phyloP scores from a whole-genome alignment of 139 green algal genomes.

The Raphidocelis subcapitata region DNA sequence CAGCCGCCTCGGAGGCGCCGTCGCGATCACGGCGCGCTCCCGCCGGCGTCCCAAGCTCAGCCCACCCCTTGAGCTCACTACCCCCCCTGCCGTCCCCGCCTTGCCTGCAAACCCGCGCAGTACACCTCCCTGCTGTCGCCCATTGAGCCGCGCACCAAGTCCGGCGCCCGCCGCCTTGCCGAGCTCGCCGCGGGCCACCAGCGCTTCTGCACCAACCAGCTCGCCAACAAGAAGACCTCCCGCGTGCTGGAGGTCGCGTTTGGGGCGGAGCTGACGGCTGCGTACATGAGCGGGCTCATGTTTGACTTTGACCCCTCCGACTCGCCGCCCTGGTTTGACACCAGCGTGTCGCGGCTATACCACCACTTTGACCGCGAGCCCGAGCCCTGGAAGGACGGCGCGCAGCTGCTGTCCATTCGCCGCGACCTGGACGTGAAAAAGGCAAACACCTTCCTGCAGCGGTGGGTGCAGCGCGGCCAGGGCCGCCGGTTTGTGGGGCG shows the following conservation, averaged over 20 bases:
- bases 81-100: no score
- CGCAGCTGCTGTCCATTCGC: not conserved
- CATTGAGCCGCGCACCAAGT: constrained; percentile 7
- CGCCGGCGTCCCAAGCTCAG: no score
- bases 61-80: not conserved
- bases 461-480: no score
- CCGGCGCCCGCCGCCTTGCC: constrained; percentile 5
- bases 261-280: constrained; percentile 43
- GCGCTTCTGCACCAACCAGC: constrained; percentile 63
- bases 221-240: constrained; percentile 77
- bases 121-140: constrained; percentile 14
- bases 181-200: constrained; percentile 20
- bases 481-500: no score
- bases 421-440: constrained; percentile 12
- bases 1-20: no score
- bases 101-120: not conserved
- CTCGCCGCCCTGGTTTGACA: constrained; percentile 42
- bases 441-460: not conserved
- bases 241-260: constrained; percentile 70
- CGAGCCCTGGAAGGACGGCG: constrained; percentile 25
- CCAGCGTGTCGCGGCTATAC: constrained; percentile 40
- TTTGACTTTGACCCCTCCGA: constrained; percentile 50
- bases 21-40: no score
- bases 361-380: constrained; percentile 47
- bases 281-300: constrained; percentile 72